phyloP scores from a whole-genome alignment of 164 flowering plant species.

The Sedum album region DNA sequence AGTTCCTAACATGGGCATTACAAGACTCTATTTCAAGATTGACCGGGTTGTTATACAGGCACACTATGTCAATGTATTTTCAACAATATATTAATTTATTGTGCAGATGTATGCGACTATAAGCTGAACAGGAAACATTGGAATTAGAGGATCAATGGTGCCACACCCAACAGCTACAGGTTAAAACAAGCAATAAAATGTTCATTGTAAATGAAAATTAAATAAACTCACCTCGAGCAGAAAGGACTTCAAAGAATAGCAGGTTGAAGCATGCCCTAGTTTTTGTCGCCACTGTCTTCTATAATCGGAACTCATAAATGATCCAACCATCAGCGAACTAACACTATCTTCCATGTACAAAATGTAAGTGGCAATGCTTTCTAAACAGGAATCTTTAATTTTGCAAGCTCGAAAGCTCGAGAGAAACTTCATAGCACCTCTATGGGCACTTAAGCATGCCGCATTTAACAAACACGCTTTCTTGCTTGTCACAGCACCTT shows the following conservation, averaged over 20 bases:
- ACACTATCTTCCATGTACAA: constrained; percentile 71
- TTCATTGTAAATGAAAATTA: background rate
- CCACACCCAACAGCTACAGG: background rate
- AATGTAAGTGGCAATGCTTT: constrained; percentile 58
- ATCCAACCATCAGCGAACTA: constrained; percentile 59
- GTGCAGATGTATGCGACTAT: no score
- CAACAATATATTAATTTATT: no score
- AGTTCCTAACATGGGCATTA: background rate
- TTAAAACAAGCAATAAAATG: background rate
- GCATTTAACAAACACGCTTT: constrained; percentile 81
- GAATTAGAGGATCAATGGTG: no score
- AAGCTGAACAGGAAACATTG: no score
- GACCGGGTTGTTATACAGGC: background rate
- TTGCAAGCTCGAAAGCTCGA: constrained; percentile 37
- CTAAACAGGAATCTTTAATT: constrained; percentile 50
- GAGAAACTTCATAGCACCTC: constrained; percentile 45
- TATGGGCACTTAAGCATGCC: constrained; percentile 60
- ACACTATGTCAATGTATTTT: background rate
- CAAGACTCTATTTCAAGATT: no score
- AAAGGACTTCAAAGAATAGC: constrained; percentile 36
- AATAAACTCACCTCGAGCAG: constrained; percentile 65
- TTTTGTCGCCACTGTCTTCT: constrained; percentile 64
- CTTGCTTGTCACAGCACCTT: constrained; percentile 42
- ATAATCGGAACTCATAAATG: constrained; percentile 38
- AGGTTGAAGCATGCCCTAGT: constrained; percentile 51